Base-by-base conservation (phyloP, 371 early-diverging fungal species). In the Saksenaea vasiformis region DNA sequence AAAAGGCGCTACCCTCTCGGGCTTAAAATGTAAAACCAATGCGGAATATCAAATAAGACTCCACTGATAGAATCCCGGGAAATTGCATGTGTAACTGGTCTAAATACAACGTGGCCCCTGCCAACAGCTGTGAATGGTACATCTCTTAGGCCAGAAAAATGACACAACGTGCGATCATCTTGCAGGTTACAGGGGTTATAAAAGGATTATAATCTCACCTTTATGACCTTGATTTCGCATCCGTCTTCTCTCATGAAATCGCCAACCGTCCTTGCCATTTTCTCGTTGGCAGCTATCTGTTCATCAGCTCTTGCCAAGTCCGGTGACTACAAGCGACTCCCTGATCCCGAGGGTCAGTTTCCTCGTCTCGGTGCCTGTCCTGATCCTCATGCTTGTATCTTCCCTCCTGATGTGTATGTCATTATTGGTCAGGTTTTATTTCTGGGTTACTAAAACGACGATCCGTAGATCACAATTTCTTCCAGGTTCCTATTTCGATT, bases 331-430 rank as follows among this genome's bases (percentile, higher is more conserved):
- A 34, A 24, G 19, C 64, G 51, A 51, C 57, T 8, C 10, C 78
- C 78, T 64, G 85, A 84, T 62, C 74, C 71, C 19, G 71, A 71
- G 64, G 85, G 85, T 61, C 85, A 85, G 71, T 85, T 80, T 60
- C 80, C 80, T 70, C 79, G 85, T 66, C 69, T 82, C 34, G 80
- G 81, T 65, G 85, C 85, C 11, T 85, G 85, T 74, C 85, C 85
- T 57, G 74, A 77, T 43, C 67, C 70, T 22, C 80, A 80, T 56
- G 81, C 79, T 38, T 84, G 85, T 65, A 79, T 84, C 44, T 77
- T 82, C 64, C 85, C 85, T 60, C 85, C 85, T 62, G 81, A 80
- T 70, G 78, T 73, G 85, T 85, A 80, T 65, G 66, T 68, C n/a
- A n/a, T n/a, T 3, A 27, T n/a, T n/a, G 17, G n/a, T 41, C 17